Evolutionary conservation across 2,329 filamentous ascomycete genomes (phyloP), one percentile per base, ranked within the genome.

Genomic region (Truncatella angustata): DNA sequence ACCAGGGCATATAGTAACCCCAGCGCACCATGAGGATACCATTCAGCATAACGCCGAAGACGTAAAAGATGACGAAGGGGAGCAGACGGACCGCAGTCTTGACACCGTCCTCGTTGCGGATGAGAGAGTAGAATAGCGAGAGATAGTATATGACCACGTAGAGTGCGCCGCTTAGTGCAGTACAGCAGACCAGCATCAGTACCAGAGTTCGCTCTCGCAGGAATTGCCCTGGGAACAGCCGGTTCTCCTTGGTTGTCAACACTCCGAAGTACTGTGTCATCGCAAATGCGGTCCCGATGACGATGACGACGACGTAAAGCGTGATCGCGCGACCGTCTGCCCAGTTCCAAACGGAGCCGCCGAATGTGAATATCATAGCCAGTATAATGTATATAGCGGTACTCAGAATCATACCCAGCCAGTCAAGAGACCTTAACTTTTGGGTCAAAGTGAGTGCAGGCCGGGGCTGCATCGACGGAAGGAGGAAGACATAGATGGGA

Each of bases 51-150:
- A 67, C 61, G 36, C 62, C 58, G 36, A 68, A 54, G 12, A 71
- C 66, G 2, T 71, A 51, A 1, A 73, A 35, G 24, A 70, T 53
- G 44, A 73, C 55, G 63, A 75, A 71, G 0, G 72, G 73, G 5
- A 75, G 55, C 3, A 76, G 58, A 50, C 73, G 71, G 1, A 74
- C 68, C 39, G 66, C 73, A 10, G 74, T 67, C 11, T 70, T 53
- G 3, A 78, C 56, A 0, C 73, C 65, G 0, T 56, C 62, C 34
- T 77, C 75, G 4, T 68, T 1, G 7, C 64, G 63, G 0, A 67
- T 66, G 58, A 80, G 80, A 55, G 76, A 73, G 60, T 80, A 81
- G 61, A 70, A 79, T 1, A 81, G 61, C 0, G 78, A 78, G 16
- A 80, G 71, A 59, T 74, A 80, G 60, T 79, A 81, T 24, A 75